Percentiles rank a stretch among this genome's conserved stretches.
phyloP scores from a whole-genome alignment of 2,329 filamentous ascomycete species.

The Apiospora phragmitis region DNA sequence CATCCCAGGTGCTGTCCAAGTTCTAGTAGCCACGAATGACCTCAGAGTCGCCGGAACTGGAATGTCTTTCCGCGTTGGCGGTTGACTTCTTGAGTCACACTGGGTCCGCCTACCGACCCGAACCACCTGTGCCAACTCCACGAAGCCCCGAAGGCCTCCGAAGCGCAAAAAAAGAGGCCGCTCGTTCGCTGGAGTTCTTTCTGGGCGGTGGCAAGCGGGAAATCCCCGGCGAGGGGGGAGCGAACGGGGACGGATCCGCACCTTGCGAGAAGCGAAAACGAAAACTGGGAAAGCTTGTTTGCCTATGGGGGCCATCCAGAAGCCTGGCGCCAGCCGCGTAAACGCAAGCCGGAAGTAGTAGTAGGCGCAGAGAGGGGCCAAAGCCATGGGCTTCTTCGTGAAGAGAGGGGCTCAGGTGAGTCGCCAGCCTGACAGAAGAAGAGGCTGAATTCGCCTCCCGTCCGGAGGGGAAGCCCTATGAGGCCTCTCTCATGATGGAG shows the following conservation, averaged over 20 bases:
- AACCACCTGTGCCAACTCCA: not conserved
- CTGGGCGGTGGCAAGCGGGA: not conserved
- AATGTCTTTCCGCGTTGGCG: not conserved
- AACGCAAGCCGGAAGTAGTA: not conserved
- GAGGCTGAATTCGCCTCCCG: not conserved
- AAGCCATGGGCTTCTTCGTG: not conserved
- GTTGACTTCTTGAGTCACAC: not conserved
- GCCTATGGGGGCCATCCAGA: not conserved
- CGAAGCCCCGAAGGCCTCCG: not conserved
- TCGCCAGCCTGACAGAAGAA: not conserved
- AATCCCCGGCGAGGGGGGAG: not conserved
- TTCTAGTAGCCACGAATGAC: not conserved
- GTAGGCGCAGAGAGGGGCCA: not conserved
- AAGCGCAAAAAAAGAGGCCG: not conserved
- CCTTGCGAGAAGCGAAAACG: not conserved
- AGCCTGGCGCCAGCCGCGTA: not conserved
- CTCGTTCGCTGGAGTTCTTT: not conserved
- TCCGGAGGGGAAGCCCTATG: not conserved
- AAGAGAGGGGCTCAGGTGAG: not conserved
- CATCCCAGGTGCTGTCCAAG: not conserved
- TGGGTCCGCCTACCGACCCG: not conserved
- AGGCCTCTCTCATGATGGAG: not conserved
- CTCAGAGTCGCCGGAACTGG: not conserved
- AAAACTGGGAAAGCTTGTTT: constrained; percentile 1
- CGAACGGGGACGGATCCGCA: not conserved